These are phyloP conservation scores for Apophysomyces sp. DNA, from an alignment of 371 early-diverging fungal genomes.

Conservation along the genomic window DNA sequence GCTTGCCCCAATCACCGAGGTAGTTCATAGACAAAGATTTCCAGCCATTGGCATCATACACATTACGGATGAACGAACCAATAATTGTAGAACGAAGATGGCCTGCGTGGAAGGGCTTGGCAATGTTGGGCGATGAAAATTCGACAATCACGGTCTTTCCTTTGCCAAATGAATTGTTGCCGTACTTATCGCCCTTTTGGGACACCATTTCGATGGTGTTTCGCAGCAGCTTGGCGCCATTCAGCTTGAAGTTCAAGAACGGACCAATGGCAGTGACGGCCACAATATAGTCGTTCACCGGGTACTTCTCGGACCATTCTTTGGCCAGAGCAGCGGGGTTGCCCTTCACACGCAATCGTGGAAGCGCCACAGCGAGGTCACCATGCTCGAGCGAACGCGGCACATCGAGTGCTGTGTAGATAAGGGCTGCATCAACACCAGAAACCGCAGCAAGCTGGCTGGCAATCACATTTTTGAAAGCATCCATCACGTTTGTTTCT, in stretches of 20 bases:
- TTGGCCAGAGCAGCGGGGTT: conserved; percentile 80
- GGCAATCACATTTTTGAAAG: conserved; percentile 57
- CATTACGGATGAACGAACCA: conserved; percentile 90
- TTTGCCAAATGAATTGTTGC: conserved; percentile 64
- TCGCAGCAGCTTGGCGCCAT: conserved; percentile 54
- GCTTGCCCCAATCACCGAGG: conserved; percentile 99
- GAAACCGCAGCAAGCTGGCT: conserved; percentile 43
- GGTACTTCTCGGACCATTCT: conserved; percentile 72
- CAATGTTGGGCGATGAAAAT: conserved; percentile 98
- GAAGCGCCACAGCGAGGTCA: conserved; percentile 81
- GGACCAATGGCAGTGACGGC: conserved; percentile 69
- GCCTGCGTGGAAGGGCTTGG: conserved; percentile 99
- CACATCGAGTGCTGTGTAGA: conserved; percentile 56
- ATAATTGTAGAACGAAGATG: conserved; percentile 98
- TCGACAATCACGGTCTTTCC: conserved; percentile 88
- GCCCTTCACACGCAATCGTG: conserved; percentile 84
- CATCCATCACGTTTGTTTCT: conserved; percentile 53
- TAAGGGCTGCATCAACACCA: conserved; percentile 45
- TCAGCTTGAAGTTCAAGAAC: conserved; percentile 85
- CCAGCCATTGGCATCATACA: conserved; percentile 85
- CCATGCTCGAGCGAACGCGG: conserved; percentile 69
- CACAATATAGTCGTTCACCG: conserved; percentile 57
- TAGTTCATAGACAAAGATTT: conserved; percentile 96
- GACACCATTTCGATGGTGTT: conserved; percentile 54
- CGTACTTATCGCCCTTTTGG: conserved; percentile 54